Base-by-base conservation (phyloP, 495 filamentous ascomycete species). In the Melanomma pulvis-pyrius region DNA sequence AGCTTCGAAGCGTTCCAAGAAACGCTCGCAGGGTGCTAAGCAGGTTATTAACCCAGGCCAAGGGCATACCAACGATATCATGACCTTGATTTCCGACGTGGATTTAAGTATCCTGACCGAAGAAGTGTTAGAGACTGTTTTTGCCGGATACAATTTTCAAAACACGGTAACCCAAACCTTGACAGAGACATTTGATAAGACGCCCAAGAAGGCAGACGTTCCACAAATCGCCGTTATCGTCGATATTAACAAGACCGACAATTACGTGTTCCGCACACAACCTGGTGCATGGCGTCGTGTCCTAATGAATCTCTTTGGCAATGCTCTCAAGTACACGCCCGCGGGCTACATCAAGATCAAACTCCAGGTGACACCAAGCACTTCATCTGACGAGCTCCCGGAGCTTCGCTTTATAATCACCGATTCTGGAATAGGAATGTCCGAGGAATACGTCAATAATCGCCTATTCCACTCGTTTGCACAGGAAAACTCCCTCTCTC, bases 271-370 rank as follows among this genome's bases (percentile, higher is more conserved):
- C 74, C 79, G 79, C 4, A 85, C 86, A 0, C 88, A 92, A 44
- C 88, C 89, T 25, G 90, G 90, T 4, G 90, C 89, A 2, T 75
- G 92, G 41, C 82, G 88, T 19, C 84, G 91, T 1, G 83, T 92
- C 46, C 82, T 94, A 32, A 90, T 92, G 88, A 93, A 96, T 68
- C 66, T 93, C 1, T 87, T 92, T 59, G 89, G 91, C 19, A 96
- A 96, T 74, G 86, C 91, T 0, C 82, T 93, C 69, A 96, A 96
- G 68, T 73, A 68, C 53, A 73, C 67, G 11, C 80, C 80, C 8
- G 75, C 79, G 1, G 91, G 91, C 5, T 85, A 79, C 55, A 88
- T 96, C 30, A 81, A 82, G 5, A 75, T 93, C 15, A 82, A 75
- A 0, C 74, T 92, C 17, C 81, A 80, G 46, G 80, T 84, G 21